Evolutionary conservation across 257 asterid species (phyloP).

Genomic region (Fraxinus quadrangulata): DNA sequence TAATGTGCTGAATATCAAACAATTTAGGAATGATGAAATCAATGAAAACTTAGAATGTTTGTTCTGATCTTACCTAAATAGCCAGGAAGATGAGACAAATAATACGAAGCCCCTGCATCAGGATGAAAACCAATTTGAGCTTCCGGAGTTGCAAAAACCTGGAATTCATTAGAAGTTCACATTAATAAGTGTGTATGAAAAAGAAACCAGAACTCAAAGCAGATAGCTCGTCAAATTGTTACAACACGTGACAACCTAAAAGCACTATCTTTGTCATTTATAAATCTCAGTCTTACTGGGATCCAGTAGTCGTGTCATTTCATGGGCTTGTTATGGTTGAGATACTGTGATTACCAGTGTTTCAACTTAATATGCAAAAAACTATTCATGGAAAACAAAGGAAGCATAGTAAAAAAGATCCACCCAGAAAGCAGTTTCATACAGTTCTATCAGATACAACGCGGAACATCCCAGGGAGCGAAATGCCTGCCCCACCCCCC

Average conservation of each 20-base stretch:
- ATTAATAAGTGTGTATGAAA: neutral
- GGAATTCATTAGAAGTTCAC: slow-evolving; percentile 28
- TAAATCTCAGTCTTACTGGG: neutral
- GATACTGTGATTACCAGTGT: neutral
- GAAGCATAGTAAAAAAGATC: slow-evolving; percentile 22
- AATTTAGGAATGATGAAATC: slow-evolving; percentile 17
- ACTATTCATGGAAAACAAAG: slow-evolving; percentile 17
- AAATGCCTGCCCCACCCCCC: slow-evolving; percentile 97
- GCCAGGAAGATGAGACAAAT: slow-evolving; percentile 98
- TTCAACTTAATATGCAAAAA: neutral
- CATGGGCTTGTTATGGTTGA: neutral
- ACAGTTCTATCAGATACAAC: slow-evolving; percentile 96
- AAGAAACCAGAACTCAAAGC: slow-evolving; percentile 1
- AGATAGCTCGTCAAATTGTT: neutral
- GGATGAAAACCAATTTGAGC: slow-evolving; percentile 97
- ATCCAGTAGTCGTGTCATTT: neutral
- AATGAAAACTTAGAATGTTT: slow-evolving; percentile 14
- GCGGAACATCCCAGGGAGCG: slow-evolving; percentile 97
- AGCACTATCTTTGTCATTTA: neutral
- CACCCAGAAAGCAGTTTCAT: slow-evolving; percentile 51
- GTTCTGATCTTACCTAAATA: slow-evolving; percentile 64
- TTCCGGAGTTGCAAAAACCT: slow-evolving; percentile 85
- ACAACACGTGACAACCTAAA: neutral
- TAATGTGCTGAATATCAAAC: neutral
- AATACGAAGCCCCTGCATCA: slow-evolving; percentile 96